phyloP scores from a whole-genome alignment of 192 early-diverging fungal genomes.

The Linnemannia hyalina region DNA sequence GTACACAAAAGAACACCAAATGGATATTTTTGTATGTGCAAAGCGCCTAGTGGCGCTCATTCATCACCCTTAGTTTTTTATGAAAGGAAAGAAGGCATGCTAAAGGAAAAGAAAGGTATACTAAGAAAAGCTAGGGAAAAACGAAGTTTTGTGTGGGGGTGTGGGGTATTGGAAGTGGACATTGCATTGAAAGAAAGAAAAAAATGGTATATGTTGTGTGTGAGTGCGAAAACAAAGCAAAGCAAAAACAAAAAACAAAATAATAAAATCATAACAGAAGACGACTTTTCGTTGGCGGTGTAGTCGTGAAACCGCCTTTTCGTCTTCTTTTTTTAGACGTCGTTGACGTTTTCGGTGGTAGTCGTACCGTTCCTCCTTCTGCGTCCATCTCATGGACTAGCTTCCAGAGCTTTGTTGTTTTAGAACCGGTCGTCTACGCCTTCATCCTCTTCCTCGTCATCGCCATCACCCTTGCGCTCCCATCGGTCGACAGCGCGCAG shows the following conservation, averaged over 20 bases:
- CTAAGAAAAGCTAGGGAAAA: neutral
- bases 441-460: slow-evolving; percentile 42
- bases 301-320: neutral
- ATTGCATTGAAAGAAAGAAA: slow-evolving; percentile 11
- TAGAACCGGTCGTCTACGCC: slow-evolving; percentile 51
- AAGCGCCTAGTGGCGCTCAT: neutral
- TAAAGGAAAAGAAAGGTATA: slow-evolving; percentile 4
- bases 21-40: slow-evolving; percentile 2
- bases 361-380: neutral
- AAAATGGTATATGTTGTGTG: slow-evolving; percentile 12
- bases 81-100: neutral
- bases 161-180: slow-evolving; percentile 3
- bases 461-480: slow-evolving; percentile 31
- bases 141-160: neutral
- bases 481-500: slow-evolving; percentile 54
- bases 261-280: neutral
- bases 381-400: neutral
- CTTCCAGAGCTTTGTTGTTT: neutral
- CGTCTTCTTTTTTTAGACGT: neutral
- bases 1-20: neutral
- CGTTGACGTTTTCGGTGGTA: neutral
- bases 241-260: slow-evolving; percentile 2
- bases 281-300: neutral
- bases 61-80: neutral
- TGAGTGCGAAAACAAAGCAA: neutral